phyloP scores from a whole-genome alignment of 495 filamentous ascomycete species.

The Pseudoneurospora amorphoporcata region DNA sequence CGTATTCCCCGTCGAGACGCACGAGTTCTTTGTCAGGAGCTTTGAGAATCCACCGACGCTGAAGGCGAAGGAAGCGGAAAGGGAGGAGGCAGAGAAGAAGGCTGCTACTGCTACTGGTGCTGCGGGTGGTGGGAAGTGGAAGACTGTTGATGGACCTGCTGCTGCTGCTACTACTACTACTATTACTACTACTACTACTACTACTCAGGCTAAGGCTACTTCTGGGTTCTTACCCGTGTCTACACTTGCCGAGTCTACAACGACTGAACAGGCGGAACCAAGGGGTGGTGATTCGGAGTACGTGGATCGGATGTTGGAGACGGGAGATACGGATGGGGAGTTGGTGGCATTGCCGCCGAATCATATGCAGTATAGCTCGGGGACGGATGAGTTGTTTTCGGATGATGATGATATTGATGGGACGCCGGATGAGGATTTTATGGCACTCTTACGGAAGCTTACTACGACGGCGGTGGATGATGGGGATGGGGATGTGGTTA shows the following conservation, averaged over 20 bases:
- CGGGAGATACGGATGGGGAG: slow-evolving; percentile 28
- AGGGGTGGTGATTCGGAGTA: slow-evolving; percentile 18
- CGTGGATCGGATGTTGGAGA: slow-evolving; percentile 19
- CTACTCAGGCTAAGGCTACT: slow-evolving; percentile 23
- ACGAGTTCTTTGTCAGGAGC: slow-evolving; percentile 58
- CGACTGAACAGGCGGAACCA: too few species aligned
- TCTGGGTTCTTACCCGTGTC: slow-evolving; percentile 27
- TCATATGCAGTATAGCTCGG: slow-evolving; percentile 15
- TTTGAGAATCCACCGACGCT: slow-evolving; percentile 68
- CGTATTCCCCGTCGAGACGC: slow-evolving; percentile 67
- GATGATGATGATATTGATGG: slow-evolving; percentile 22
- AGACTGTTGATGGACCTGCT: slow-evolving; percentile 48
- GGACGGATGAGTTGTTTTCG: slow-evolving; percentile 14
- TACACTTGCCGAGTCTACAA: background rate
- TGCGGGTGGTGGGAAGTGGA: slow-evolving; percentile 47
- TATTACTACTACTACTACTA: slow-evolving; percentile 25
- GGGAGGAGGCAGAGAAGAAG: slow-evolving; percentile 42
- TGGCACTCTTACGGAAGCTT: slow-evolving; percentile 6
- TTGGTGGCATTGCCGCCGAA: slow-evolving; percentile 1
- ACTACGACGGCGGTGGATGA: background rate
- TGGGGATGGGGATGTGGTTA: slow-evolving; percentile 8
- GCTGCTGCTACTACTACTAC: slow-evolving; percentile 25
- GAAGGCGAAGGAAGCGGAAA: slow-evolving; percentile 32
- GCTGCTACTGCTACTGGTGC: slow-evolving; percentile 19
- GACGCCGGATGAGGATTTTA: slow-evolving; percentile 16